Evolutionary conservation across 2,329 filamentous ascomycete species (phyloP).

Genomic region (Ilyonectria mors-panacis): DNA sequence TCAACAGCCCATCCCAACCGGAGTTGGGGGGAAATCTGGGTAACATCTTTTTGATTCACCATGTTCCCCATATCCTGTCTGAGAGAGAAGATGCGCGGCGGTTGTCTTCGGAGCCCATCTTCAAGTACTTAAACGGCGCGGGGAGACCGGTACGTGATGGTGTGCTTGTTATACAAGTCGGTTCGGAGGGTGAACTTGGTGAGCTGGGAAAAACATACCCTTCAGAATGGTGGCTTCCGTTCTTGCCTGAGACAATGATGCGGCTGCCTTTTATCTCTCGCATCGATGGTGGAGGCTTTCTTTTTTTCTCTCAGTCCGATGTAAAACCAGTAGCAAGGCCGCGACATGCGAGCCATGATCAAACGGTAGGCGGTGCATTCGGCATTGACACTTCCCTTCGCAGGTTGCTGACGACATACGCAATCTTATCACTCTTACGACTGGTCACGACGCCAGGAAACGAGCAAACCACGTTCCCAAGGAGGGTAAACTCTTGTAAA

Average conservation of each 20-base stretch:
- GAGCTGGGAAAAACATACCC: not conserved
- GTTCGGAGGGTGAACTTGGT: not conserved
- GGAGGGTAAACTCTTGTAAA: not conserved
- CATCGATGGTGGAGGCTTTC: not conserved
- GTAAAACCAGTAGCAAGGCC: conserved; percentile 8
- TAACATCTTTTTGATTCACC: too few species aligned
- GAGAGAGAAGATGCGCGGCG: too few species aligned
- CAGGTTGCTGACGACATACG: conserved; percentile 14
- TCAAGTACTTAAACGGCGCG: not conserved
- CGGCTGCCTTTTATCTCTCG: conserved; percentile 2
- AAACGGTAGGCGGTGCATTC: not conserved
- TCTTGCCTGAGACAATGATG: not conserved
- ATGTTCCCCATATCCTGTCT: too few species aligned
- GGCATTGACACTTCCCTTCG: conserved; percentile 13
- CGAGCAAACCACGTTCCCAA: conserved; percentile 4
- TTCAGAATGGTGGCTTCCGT: not conserved
- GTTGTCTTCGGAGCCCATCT: not conserved
- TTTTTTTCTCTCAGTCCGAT: conserved; percentile 1
- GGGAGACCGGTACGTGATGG: not conserved
- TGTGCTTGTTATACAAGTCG: not conserved
- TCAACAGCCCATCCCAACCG: not conserved
- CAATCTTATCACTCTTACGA: conserved; percentile 1
- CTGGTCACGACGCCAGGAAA: not conserved
- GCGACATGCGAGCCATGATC: conserved; percentile 3
- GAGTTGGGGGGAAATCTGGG: not conserved